phyloP scores from a whole-genome alignment of 148 eudicot species.

The Dianthus caryophyllus region DNA sequence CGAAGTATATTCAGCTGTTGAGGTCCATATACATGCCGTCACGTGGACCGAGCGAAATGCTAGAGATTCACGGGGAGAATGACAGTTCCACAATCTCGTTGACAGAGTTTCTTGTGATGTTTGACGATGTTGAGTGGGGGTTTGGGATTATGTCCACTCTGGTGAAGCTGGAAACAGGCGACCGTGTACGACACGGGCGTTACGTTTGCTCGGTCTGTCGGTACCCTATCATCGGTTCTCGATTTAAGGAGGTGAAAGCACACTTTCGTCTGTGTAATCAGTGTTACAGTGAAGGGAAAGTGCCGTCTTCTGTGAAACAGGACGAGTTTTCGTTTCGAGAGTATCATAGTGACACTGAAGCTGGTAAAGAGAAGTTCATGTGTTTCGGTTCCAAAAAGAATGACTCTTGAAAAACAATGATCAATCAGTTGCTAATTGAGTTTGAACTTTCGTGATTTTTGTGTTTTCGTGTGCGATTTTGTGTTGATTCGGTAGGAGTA shows the following conservation, averaged over 20 bases:
- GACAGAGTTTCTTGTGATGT: conserved; percentile 65
- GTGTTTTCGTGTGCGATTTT: conserved; percentile 13
- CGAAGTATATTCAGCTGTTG: conserved; percentile 56
- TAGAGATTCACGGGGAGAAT: conserved; percentile 78
- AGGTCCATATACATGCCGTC: conserved; percentile 87
- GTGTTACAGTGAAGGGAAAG: conserved; percentile 93
- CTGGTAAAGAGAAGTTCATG: conserved; percentile 74
- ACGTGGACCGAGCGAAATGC: conserved; percentile 64
- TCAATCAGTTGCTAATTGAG: conserved; percentile 7
- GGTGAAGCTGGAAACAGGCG: conserved; percentile 70
- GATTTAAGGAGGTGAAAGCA: conserved; percentile 82
- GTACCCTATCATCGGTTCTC: conserved; percentile 82
- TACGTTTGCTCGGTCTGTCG: conserved; percentile 78
- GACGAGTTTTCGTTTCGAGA: conserved; percentile 87
- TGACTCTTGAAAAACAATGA: conserved; percentile 27
- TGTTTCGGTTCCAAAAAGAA: conserved; percentile 64
- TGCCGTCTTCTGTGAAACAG: conserved; percentile 70
- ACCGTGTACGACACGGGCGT: conserved; percentile 74
- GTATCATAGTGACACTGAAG: conserved; percentile 65
- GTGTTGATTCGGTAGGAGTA: conserved; percentile 12
- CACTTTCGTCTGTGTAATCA: conserved; percentile 71
- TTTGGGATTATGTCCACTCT: conserved; percentile 77
- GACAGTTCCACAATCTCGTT: conserved; percentile 56
- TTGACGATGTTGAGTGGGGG: conserved; percentile 91
- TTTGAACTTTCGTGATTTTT: conserved; percentile 18